phyloP scores from a whole-genome alignment of 345 rosid species.

The Salix brachista region DNA sequence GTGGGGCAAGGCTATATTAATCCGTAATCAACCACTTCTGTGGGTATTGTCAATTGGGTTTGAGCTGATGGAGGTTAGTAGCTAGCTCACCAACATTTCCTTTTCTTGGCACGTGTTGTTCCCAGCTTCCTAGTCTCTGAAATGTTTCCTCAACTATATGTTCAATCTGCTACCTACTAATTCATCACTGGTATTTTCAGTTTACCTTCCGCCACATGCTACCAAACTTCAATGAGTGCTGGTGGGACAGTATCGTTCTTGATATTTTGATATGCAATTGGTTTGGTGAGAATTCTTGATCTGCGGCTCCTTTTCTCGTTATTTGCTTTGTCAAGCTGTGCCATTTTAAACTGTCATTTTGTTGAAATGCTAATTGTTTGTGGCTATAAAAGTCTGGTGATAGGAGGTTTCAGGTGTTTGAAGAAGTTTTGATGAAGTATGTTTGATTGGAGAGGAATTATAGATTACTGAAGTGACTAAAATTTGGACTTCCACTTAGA shows the following conservation, averaged over 20 bases:
- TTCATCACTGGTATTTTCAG: constrained; percentile 39
- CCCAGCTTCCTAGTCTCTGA: background rate
- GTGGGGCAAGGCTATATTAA: constrained; percentile 99
- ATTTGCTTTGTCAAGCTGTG: background rate
- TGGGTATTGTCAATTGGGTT: constrained; percentile 98
- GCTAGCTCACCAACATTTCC: background rate
- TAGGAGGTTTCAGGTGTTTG: background rate
- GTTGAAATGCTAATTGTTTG: background rate
- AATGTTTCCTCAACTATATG: background rate
- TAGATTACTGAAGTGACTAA: background rate
- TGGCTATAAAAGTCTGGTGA: background rate
- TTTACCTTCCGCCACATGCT: constrained; percentile 95
- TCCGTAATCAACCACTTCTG: constrained; percentile 91
- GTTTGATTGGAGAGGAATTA: background rate
- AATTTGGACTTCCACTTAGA: background rate
- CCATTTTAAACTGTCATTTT: background rate
- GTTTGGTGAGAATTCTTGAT: constrained; percentile 70
- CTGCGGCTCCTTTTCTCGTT: background rate
- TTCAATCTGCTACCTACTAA: constrained; percentile 2
- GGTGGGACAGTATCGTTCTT: constrained; percentile 99
- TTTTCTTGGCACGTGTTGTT: background rate
- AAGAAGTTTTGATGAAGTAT: background rate
- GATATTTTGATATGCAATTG: constrained; percentile 96
- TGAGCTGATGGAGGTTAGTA: constrained; percentile 91
- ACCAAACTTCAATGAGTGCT: constrained; percentile 99